Percentiles rank a stretch among this genome's conserved stretches.
phyloP scores from a whole-genome alignment of 2,329 filamentous ascomycete species.

The Juglanconis sp. region DNA sequence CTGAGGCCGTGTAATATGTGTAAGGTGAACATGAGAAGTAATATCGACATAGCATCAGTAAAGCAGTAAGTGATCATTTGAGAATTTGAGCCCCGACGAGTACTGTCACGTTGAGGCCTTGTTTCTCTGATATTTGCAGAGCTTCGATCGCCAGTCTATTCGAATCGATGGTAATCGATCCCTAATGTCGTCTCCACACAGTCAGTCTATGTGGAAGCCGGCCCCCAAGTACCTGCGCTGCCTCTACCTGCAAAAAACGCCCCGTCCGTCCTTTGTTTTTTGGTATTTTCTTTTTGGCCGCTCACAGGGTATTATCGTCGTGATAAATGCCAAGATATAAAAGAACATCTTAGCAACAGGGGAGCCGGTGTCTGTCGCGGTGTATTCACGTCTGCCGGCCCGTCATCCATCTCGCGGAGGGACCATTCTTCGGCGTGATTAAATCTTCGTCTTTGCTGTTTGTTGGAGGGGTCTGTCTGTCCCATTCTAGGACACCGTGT shows the following conservation, averaged over 20 bases:
- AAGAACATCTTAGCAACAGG: not conserved
- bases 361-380: not conserved
- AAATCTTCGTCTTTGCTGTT: not conserved
- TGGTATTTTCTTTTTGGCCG: not conserved
- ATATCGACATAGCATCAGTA: not conserved
- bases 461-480: not conserved
- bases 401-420: not conserved
- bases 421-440: not conserved
- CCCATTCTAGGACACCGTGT: not conserved
- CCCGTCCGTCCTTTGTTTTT: not conserved
- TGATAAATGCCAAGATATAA: conserved; percentile 7
- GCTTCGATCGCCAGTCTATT: not conserved
- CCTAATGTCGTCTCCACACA: conserved; percentile 3
- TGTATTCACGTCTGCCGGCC: not conserved
- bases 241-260: conserved; percentile 10
- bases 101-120: not conserved
- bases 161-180: not conserved
- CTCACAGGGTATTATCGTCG: conserved; percentile 13
- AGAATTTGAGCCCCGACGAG: not conserved
- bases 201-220: not conserved
- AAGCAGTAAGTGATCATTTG: not conserved
- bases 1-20: no score
- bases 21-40: no score
- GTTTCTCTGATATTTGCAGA: not conserved
- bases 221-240: not conserved